Base-by-base conservation (phyloP, 768 basidiomycete genomes). In the Termitomyces sp. region DNA sequence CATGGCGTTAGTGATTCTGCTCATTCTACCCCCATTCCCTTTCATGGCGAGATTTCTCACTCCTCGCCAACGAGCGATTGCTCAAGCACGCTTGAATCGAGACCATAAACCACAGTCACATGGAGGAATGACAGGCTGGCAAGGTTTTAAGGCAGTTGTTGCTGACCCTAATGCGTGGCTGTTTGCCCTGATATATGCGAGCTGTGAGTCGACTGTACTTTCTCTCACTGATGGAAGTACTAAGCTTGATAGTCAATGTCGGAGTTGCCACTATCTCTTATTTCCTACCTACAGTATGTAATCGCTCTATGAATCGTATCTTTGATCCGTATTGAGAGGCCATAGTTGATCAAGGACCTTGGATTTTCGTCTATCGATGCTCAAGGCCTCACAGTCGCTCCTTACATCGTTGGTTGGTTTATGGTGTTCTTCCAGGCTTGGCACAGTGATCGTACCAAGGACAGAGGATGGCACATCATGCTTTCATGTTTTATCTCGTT, bases 381-480 rank as follows among this genome's bases (percentile, higher is more conserved):
- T 1, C 81, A 85, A 66, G 81, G 82, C 7, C 64, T 85, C 45
- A 82, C 81, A 3, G 80, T 81, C 8, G 81, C 81, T 3, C 82
- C 82, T 7, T 84, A 84, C 55, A 70, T 74, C 19, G 75, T 78
- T 28, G 82, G 80, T 28, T 83, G 80, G 78, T 75, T 81, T 62
- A 73, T 80, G 71, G 79, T 82, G 33, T 60, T 83, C 58, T 67
- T 78, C 64, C 80, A 81, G 59, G 75, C 81, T 10, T 78, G 73
- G 74, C 78, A 84, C 65, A 79, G 78, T 62, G 82, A 84, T 61
- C 72, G 70, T 52, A 81, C 80, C 1, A 66, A 70, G 58, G 81
- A 83, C 63, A 68, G 82, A 61, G 81, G 82, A 35, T 82, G 72
- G 65, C 82, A 83, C 60, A 73, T 83, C 61, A 82, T 84, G 78